Conservation (phyloP, 805 yeast species). For the Debaryomyces prosopidis region DNA sequence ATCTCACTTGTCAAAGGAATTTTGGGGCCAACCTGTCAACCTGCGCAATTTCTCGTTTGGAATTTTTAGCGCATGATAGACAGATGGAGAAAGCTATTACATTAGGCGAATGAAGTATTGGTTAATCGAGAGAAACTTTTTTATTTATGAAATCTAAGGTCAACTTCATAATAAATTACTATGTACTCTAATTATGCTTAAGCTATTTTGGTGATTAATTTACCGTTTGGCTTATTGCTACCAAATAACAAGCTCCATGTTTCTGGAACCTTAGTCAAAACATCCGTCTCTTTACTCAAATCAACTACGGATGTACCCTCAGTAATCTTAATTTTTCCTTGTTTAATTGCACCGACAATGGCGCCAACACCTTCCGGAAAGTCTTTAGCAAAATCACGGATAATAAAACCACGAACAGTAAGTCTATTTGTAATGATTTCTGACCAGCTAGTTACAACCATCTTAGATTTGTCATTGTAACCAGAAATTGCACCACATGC, state of each 20-base stretch:
- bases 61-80: no score
- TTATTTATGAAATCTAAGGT: no score
- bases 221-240: slow-evolving; percentile 49
- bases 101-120: no score
- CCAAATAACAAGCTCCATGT: slow-evolving; percentile 49
- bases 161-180: no score
- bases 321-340: slow-evolving; percentile 41
- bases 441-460: slow-evolving; percentile 40
- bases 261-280: slow-evolving; percentile 45
- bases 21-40: no score
- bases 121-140: no score
- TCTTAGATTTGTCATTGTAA: slow-evolving; percentile 45
- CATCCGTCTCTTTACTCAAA: slow-evolving; percentile 34
- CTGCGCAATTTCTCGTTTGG: no score
- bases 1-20: no score
- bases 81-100: no score
- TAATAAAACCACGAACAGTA: slow-evolving; percentile 53
- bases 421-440: slow-evolving; percentile 52
- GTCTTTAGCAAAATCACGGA: slow-evolving; percentile 36
- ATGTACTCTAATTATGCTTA: slow-evolving; percentile 9
- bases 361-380: slow-evolving; percentile 38
- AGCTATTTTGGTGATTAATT: slow-evolving; percentile 47
- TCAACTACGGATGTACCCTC: slow-evolving; percentile 41
- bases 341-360: slow-evolving; percentile 34
- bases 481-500: slow-evolving; percentile 69